Conservation (phyloP, 2,329 filamentous ascomycete species). For the Phoma sp. region DNA sequence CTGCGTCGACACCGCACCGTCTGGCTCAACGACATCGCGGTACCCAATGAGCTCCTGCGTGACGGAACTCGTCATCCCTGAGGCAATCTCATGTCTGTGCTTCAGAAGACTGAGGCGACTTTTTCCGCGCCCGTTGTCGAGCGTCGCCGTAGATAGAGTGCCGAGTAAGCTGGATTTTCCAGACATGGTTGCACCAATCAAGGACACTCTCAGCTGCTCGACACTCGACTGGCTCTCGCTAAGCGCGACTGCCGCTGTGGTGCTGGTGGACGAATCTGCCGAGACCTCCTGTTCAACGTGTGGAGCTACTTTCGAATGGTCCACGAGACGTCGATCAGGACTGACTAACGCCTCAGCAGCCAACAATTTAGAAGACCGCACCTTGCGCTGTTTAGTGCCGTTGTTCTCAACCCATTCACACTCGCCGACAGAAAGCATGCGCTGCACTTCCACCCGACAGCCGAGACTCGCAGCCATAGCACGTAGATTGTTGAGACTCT, state of each 20-base stretch:
- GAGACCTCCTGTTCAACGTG: slow-evolving; percentile 5
- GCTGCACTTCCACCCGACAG: slow-evolving; percentile 80
- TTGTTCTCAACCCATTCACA: slow-evolving; percentile 73
- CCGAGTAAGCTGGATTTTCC: slow-evolving; percentile 93
- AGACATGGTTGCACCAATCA: slow-evolving; percentile 87
- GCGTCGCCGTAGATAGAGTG: slow-evolving; percentile 81
- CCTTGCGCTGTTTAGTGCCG: slow-evolving; percentile 32
- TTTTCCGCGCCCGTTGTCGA: slow-evolving; percentile 92
- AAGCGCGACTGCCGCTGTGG: background rate
- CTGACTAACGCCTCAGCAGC: slow-evolving; percentile 91
- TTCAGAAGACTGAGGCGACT: slow-evolving; percentile 87
- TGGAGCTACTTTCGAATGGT: slow-evolving; percentile 21
- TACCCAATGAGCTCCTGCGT: slow-evolving; percentile 95
- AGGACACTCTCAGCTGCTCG: slow-evolving; percentile 81
- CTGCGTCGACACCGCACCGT: slow-evolving; percentile 33
- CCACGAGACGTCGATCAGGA: slow-evolving; percentile 56
- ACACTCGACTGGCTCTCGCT: slow-evolving; percentile 18
- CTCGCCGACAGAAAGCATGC: slow-evolving; percentile 82
- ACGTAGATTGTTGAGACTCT: slow-evolving; percentile 82
- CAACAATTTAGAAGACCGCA: slow-evolving; percentile 65
- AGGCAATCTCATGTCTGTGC: slow-evolving; percentile 90
- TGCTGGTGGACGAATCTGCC: background rate
- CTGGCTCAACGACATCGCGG: slow-evolving; percentile 38
- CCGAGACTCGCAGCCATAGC: slow-evolving; percentile 94
- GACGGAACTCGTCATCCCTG: slow-evolving; percentile 91